phyloP scores from a whole-genome alignment of 441 rosid genomes.

The Pelargonium myrrhifolium region DNA sequence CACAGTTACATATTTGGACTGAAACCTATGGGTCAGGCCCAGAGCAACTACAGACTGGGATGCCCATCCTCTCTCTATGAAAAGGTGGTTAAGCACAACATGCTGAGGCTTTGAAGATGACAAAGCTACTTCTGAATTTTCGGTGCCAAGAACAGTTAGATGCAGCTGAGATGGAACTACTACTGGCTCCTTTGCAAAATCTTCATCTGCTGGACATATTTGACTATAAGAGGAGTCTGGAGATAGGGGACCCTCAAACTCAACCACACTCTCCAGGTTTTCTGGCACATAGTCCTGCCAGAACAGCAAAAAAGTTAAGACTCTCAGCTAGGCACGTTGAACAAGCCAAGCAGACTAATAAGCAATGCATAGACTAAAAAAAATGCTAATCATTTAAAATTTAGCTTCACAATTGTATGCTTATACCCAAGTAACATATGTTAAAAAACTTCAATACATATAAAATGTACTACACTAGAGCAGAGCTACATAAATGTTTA shows the following conservation, averaged over 20 bases:
- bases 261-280: conserved; percentile 61
- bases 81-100: conserved; percentile 21
- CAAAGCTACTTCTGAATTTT: conserved; percentile 27
- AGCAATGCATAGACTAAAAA: too few relatives aligned
- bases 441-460: too few relatives aligned
- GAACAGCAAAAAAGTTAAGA: background rate
- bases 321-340: background rate
- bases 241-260: conserved; percentile 77
- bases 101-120: conserved; percentile 51
- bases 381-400: too few relatives aligned
- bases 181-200: conserved; percentile 68
- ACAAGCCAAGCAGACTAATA: too few relatives aligned
- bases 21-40: conserved; percentile 76
- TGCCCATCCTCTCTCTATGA: conserved; percentile 70
- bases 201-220: conserved; percentile 52
- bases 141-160: conserved; percentile 50
- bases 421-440: too few relatives aligned
- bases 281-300: conserved; percentile 67
- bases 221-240: conserved; percentile 70
- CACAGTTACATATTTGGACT: conserved; percentile 83
- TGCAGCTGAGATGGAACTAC: conserved; percentile 66
- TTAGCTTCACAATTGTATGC: too few relatives aligned
- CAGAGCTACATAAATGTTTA: too few relatives aligned
- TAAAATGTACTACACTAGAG: too few relatives aligned
- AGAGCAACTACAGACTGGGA: conserved; percentile 69